Evolutionary conservation across 1,139 yeast genomes (phyloP).

Genomic region (Blastobotrys serpentis): DNA sequence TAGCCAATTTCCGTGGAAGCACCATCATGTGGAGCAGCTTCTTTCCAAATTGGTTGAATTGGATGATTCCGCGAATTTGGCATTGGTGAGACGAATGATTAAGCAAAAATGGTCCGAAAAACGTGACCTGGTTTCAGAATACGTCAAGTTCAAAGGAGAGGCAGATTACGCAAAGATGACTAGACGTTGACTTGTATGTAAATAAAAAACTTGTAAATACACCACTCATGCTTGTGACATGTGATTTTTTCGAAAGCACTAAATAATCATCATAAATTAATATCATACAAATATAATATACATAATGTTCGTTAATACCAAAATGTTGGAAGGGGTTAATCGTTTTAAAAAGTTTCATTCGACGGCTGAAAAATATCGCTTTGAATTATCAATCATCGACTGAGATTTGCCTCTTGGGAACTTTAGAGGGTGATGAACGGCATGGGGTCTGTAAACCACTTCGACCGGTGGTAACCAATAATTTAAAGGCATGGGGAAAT

Average conservation of each 20-base stretch:
- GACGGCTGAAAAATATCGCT: slow-evolving; percentile 46
- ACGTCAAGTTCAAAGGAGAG: slow-evolving; percentile 12
- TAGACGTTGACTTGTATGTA: not conserved
- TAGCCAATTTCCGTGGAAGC: slow-evolving; percentile 68
- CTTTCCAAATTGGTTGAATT: slow-evolving; percentile 40
- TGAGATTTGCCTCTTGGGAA: slow-evolving; percentile 25
- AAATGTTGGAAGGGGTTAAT: not conserved
- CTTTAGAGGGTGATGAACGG: slow-evolving; percentile 47
- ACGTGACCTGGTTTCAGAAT: slow-evolving; percentile 10
- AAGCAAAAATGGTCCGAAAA: slow-evolving; percentile 4
- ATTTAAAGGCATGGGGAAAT: slow-evolving; percentile 56
- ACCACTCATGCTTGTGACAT: too few species aligned
- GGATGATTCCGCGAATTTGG: slow-evolving; percentile 37
- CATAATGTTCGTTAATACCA: not conserved
- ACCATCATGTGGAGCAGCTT: slow-evolving; percentile 30
- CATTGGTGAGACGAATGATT: slow-evolving; percentile 10
- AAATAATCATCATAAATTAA: not conserved
- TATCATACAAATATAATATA: not conserved
- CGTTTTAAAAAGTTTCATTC: slow-evolving; percentile 28
- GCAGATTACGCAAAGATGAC: slow-evolving; percentile 7
- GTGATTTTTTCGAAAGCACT: not conserved
- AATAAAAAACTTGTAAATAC: not conserved
- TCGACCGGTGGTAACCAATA: slow-evolving; percentile 61
- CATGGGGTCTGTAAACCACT: slow-evolving; percentile 60
- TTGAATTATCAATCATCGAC: slow-evolving; percentile 36